These are phyloP conservation scores for Arthrobotrys iridis DNA, from an alignment of 2,329 filamentous ascomycete species.

Conservation along the genomic window DNA sequence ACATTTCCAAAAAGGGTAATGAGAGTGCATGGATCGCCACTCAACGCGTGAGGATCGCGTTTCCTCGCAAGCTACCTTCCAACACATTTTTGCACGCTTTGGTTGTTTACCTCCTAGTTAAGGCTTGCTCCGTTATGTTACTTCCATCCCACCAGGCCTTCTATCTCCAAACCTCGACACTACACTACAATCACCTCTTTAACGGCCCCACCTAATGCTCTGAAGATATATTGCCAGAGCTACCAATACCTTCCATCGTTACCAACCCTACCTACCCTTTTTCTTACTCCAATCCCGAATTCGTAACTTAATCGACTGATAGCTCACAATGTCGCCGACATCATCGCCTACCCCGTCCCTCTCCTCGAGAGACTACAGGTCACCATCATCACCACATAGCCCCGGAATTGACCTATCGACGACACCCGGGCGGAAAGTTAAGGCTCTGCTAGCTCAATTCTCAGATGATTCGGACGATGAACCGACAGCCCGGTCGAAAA, in stretches of 20 bases:
- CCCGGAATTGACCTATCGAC: constrained; percentile 41
- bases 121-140: background rate
- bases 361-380: constrained; percentile 39
- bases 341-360: constrained; percentile 34
- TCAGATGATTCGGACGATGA: constrained; percentile 42
- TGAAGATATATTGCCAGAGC: background rate
- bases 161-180: background rate
- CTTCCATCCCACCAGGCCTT: background rate
- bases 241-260: background rate
- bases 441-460: constrained; percentile 23
- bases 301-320: background rate
- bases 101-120: constrained; percentile 47
- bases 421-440: constrained; percentile 36
- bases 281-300: background rate
- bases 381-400: constrained; percentile 36
- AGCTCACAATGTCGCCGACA: constrained; percentile 18
- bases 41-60: constrained; percentile 44
- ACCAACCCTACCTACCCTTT: background rate
- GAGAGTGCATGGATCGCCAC: constrained; percentile 21
- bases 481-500: background rate
- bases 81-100: constrained; percentile 19
- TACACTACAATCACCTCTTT: background rate
- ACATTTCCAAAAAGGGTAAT: constrained; percentile 11
- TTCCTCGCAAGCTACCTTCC: constrained; percentile 3
- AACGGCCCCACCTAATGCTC: constrained; percentile 5